Percentiles rank a stretch among this genome's conserved stretches.
Conservation (phyloP, 1,284 basidiomycete genomes). For the Termitomyces sp. region DNA sequence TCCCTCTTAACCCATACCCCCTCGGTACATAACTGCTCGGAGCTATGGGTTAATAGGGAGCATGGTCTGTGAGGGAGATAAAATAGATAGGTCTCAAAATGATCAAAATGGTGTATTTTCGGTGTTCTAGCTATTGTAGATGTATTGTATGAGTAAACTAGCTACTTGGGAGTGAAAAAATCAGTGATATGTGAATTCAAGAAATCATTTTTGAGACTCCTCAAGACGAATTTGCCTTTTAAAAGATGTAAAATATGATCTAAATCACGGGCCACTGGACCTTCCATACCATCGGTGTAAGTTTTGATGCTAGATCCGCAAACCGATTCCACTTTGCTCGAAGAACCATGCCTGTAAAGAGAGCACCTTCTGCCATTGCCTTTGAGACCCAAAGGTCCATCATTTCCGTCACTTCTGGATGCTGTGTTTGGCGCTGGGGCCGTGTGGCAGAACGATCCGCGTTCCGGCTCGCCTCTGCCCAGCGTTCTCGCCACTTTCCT, state of each 20-base stretch:
- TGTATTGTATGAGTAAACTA: no score
- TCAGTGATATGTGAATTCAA: no score
- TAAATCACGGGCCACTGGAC: neutral
- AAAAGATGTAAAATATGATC: neutral
- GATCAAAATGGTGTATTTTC: no score
- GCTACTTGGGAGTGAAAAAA: no score
- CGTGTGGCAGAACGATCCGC: neutral
- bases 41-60: no score
- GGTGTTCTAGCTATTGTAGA: no score
- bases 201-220: neutral
- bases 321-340: conserved; percentile 20
- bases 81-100: no score
- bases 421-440: neutral
- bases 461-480: neutral
- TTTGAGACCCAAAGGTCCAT: conserved; percentile 25
- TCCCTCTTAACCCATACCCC: no score
- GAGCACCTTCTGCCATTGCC: conserved; percentile 20
- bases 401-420: conserved; percentile 7
- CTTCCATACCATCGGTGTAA: no score
- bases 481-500: neutral
- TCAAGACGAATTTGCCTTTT: neutral
- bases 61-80: no score
- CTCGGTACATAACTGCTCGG: no score
- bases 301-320: conserved; percentile 11
- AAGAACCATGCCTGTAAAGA: conserved; percentile 23